Evolutionary conservation across 768 basidiomycete genomes (phyloP).

Genomic region (Sporobolomyces pararoseus): DNA sequence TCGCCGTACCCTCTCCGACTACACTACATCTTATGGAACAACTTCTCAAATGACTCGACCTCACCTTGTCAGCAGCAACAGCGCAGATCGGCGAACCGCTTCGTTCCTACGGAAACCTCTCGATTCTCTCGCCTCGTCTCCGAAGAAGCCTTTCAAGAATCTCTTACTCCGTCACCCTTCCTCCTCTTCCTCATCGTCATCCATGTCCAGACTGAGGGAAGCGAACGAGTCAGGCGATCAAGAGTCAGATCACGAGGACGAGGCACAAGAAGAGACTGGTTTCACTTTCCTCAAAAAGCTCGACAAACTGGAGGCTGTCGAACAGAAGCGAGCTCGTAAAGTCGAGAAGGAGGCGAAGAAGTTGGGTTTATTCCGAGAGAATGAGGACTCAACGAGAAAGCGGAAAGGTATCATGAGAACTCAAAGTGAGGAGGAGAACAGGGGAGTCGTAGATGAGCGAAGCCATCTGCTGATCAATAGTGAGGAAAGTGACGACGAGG

Average conservation of each 20-base stretch:
- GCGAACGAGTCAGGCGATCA: constrained; percentile 67
- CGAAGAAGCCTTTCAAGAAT: neutral
- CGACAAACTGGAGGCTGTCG: constrained; percentile 75
- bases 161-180: neutral
- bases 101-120: constrained; percentile 57
- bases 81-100: constrained; percentile 61
- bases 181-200: neutral
- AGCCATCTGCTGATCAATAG: neutral
- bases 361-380: neutral
- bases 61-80: constrained; percentile 57
- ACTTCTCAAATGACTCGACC: neutral
- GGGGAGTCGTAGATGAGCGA: neutral
- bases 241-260: constrained; percentile 46
- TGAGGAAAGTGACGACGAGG: neutral
- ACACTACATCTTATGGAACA: neutral
- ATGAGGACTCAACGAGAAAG: neutral
- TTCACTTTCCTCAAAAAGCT: constrained; percentile 80
- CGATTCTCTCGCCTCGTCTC: constrained; percentile 51
- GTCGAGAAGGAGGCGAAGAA: neutral
- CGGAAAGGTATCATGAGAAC: neutral
- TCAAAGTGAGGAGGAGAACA: neutral
- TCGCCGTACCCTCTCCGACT: constrained; percentile 9
- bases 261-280: constrained; percentile 76
- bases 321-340: constrained; percentile 55
- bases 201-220: constrained; percentile 65